Conservation (phyloP, 768 basidiomycete genomes). For the Boletales sp. region DNA sequence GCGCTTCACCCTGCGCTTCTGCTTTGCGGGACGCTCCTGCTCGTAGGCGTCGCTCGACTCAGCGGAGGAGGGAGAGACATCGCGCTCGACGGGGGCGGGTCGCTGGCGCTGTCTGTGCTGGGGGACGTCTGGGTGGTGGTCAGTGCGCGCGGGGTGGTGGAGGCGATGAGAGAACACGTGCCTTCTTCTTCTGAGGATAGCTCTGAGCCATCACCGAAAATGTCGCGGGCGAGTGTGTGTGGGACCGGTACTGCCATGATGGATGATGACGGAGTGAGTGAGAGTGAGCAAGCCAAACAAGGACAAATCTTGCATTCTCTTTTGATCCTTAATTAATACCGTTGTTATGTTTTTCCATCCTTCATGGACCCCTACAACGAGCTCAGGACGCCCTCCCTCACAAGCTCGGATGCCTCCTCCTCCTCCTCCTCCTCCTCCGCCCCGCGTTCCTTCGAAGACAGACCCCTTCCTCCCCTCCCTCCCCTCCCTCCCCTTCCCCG, state of each 20-base stretch:
- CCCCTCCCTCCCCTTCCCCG: neutral
- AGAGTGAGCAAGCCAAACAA: conserved; percentile 10
- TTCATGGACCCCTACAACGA: conserved; percentile 20
- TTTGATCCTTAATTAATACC: too few relatives aligned
- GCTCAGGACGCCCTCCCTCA: conserved; percentile 26
- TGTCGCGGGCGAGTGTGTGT: conserved; percentile 57
- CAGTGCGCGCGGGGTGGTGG: neutral
- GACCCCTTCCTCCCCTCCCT: conserved; percentile 21
- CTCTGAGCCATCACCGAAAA: conserved; percentile 85
- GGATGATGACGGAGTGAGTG: neutral
- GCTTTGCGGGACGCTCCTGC: conserved; percentile 29
- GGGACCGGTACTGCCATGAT: too few relatives aligned
- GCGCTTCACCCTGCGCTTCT: conserved; percentile 23
- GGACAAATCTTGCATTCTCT: neutral
- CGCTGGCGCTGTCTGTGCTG: conserved; percentile 38
- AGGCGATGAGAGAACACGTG: conserved; percentile 1
- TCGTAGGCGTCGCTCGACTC: conserved; percentile 56
- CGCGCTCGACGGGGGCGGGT: conserved; percentile 32
- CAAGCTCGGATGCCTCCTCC: conserved; percentile 23
- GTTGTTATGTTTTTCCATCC: too few relatives aligned
- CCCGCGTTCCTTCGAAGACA: conserved; percentile 7
- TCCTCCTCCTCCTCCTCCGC: conserved; percentile 15
- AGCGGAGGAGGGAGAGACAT: conserved; percentile 33
- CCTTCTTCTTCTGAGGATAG: conserved; percentile 73
- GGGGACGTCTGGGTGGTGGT: conserved; percentile 34